phyloP scores from a whole-genome alignment of 2,329 filamentous ascomycete species.

The Dryadomyces sulphureus region DNA sequence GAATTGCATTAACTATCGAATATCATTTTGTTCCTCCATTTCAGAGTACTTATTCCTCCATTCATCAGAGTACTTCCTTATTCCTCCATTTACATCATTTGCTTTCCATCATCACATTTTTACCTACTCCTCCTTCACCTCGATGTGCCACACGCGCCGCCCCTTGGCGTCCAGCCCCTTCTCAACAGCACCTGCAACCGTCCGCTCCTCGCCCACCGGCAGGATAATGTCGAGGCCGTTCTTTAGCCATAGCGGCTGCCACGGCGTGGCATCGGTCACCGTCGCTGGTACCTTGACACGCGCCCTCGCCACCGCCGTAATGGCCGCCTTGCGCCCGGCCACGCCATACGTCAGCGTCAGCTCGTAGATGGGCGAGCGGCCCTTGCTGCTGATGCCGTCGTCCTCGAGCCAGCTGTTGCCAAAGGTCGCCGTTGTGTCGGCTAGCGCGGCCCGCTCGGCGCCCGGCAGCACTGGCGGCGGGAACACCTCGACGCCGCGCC shows the following conservation, averaged over 20 bases:
- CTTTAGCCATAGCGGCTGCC: conserved; percentile 16
- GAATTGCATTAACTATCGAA: too few relatives aligned
- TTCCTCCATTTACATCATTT: background rate
- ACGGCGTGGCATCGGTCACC: conserved; percentile 10
- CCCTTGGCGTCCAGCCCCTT: conserved; percentile 9
- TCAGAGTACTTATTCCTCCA: too few relatives aligned
- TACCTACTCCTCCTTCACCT: background rate
- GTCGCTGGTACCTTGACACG: conserved; percentile 1
- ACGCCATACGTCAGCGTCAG: conserved; percentile 13
- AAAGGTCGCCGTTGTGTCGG: conserved; percentile 8
- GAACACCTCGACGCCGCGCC: conserved; percentile 20
- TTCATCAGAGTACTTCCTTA: too few relatives aligned
- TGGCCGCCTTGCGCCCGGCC: conserved; percentile 3
- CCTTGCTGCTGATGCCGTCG: conserved; percentile 15
- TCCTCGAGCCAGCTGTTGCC: conserved; percentile 18
- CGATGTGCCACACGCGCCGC: conserved; percentile 8
- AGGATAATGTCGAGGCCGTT: conserved; percentile 15
- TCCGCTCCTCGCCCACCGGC: conserved; percentile 18
- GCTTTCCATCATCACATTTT: background rate
- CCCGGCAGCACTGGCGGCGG: conserved; percentile 15
- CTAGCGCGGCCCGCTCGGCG: background rate
- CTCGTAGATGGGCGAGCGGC: conserved; percentile 14
- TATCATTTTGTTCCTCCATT: too few relatives aligned
- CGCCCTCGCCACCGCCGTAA: conserved; percentile 10
- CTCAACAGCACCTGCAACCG: background rate